phyloP scores from a whole-genome alignment of 345 rosid genomes.

The Microcos paniculata region DNA sequence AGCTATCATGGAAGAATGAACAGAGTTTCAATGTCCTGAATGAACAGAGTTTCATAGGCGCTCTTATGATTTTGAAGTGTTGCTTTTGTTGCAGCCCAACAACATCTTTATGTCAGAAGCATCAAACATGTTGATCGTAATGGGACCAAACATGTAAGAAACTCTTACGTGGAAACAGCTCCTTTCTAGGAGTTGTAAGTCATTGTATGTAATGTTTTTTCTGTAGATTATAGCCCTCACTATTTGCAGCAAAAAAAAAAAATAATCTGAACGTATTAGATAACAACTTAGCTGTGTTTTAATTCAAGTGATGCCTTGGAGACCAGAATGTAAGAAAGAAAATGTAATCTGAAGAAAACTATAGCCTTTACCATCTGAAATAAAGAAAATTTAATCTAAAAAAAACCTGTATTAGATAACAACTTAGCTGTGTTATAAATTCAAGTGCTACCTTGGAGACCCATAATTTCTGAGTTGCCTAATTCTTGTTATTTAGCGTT shows the following conservation, averaged over 20 bases:
- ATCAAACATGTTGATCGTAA: conserved; percentile 83
- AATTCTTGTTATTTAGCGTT: background rate
- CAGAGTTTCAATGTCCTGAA: background rate
- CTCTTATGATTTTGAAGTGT: conserved; percentile 8
- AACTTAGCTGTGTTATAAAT: background rate
- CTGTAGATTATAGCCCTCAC: background rate
- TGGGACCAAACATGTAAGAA: conserved; percentile 94
- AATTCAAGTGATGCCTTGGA: background rate
- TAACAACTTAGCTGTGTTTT: background rate
- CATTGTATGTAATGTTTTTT: background rate
- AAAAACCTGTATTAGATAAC: background rate
- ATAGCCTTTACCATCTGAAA: no score
- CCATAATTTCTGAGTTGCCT: background rate
- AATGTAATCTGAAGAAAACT: no score
- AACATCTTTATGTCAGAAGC: conserved; percentile 91
- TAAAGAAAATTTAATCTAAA: no score
- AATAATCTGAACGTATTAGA: background rate
- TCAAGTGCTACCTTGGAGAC: background rate
- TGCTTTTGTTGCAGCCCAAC: conserved; percentile 66
- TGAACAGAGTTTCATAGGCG: background rate
- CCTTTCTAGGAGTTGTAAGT: conserved; percentile 4
- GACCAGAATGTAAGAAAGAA: no score
- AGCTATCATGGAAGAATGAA: background rate
- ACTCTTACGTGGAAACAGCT: conserved; percentile 8
- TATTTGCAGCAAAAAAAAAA: background rate